phyloP scores from a whole-genome alignment of 805 yeast species.

The Pichia cephalocereana region DNA sequence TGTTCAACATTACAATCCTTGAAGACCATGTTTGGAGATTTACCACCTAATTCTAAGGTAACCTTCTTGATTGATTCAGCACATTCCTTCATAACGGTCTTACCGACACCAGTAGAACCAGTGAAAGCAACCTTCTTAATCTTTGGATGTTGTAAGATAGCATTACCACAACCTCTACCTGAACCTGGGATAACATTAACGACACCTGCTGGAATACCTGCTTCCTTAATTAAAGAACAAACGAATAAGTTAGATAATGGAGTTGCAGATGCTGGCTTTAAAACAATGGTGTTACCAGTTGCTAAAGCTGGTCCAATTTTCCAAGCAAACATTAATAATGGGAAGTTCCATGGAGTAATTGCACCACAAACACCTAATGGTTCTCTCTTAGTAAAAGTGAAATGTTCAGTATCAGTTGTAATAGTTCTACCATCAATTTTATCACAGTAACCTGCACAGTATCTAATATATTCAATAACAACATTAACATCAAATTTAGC shows the following conservation, averaged over 20 bases:
- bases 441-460: conserved; percentile 68
- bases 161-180: conserved; percentile 65
- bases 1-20: conserved; percentile 55
- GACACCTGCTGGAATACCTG: conserved; percentile 70
- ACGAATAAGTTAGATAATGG: conserved; percentile 64
- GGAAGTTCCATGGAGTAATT: conserved; percentile 83
- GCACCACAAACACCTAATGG: conserved; percentile 80
- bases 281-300: conserved; percentile 63
- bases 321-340: conserved; percentile 72
- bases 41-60: conserved; percentile 78
- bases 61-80: conserved; percentile 72
- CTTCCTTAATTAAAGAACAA: conserved; percentile 52
- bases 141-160: conserved; percentile 57
- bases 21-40: conserved; percentile 69
- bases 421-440: conserved; percentile 57
- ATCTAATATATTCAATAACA: conserved; percentile 55
- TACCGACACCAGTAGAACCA: conserved; percentile 74
- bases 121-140: conserved; percentile 74
- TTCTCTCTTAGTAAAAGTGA: conserved; percentile 59
- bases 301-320: conserved; percentile 73
- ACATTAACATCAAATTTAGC: conserved; percentile 63
- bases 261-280: conserved; percentile 72
- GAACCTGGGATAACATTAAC: conserved; percentile 67
- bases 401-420: conserved; percentile 54
- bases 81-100: conserved; percentile 58